Conservation (phyloP, 2,329 filamentous ascomycete species). For the Calonectria pauciramosa region DNA sequence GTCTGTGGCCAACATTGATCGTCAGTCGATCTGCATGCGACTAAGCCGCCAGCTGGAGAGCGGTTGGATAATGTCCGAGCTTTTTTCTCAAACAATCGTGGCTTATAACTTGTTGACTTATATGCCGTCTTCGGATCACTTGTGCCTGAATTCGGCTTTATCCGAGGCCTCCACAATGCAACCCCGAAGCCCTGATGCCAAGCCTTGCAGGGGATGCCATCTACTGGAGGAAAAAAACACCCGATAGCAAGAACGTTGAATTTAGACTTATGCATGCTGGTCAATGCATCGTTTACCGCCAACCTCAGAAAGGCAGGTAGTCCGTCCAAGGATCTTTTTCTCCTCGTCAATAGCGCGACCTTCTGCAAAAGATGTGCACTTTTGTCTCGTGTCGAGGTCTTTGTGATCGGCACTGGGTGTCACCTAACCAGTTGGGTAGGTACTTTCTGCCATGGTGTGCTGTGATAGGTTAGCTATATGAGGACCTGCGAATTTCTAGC, state of each 20-base stretch:
- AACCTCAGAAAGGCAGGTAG: slow-evolving; percentile 1
- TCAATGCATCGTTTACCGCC: not conserved
- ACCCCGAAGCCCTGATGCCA: not conserved
- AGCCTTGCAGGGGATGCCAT: not conserved
- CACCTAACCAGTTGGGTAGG: slow-evolving; percentile 5
- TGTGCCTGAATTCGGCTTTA: not conserved
- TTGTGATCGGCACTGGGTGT: not conserved
- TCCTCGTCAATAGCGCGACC: not conserved
- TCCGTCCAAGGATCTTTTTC: not conserved
- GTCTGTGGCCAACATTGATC: not conserved
- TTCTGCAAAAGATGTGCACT: not conserved
- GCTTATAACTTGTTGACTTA: not conserved
- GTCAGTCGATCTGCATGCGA: not conserved
- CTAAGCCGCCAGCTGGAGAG: not conserved
- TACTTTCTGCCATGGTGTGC: not conserved
- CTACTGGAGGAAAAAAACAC: slow-evolving; percentile 1
- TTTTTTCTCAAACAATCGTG: not conserved
- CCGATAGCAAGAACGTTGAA: not conserved
- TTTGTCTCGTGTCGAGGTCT: not conserved
- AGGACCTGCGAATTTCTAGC: not conserved
- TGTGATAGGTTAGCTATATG: not conserved
- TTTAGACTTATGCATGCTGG: slow-evolving; percentile 2
- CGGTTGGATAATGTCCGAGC: not conserved
- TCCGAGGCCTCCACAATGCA: not conserved
- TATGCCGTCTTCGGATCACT: not conserved